phyloP scores from a whole-genome alignment of 768 basidiomycete species.

The Leucocoprinus sp. region DNA sequence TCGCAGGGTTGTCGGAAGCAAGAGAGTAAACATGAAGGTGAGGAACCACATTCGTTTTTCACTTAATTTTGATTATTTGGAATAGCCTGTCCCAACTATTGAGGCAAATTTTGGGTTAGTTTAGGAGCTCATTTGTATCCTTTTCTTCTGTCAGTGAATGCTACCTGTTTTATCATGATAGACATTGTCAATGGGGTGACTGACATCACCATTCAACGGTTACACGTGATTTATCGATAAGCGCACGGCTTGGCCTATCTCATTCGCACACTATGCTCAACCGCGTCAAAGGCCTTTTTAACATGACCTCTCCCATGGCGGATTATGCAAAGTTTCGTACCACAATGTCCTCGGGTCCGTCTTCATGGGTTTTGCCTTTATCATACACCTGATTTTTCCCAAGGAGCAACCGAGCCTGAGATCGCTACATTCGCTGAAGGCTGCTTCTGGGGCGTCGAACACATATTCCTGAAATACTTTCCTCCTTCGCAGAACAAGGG shows the following conservation, averaged over 20 bases:
- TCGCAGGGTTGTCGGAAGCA: slow-evolving; percentile 5
- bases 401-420: slow-evolving; percentile 17
- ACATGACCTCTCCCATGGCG: slow-evolving; percentile 16
- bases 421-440: slow-evolving; percentile 49
- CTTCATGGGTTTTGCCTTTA: background rate
- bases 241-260: background rate
- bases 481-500: slow-evolving; percentile 65
- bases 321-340: slow-evolving; percentile 32
- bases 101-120: no score
- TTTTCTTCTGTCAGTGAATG: no score
- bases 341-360: slow-evolving; percentile 31
- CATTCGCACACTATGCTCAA: slow-evolving; percentile 13
- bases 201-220: no score
- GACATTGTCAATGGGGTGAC: no score
- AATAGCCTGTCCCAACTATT: slow-evolving; percentile 6
- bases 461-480: slow-evolving; percentile 77
- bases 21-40: slow-evolving; percentile 4
- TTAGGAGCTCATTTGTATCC: no score
- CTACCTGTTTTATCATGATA: no score
- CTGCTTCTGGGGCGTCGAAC: slow-evolving; percentile 85
- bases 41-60: background rate
- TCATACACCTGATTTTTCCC: slow-evolving; percentile 9
- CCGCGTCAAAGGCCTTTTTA: slow-evolving; percentile 14
- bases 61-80: background rate
- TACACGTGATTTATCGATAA: background rate